Evolutionary conservation across 441 rosid genomes (phyloP), one percentile per base, ranked within the genome.

Genomic region (Macaranga tanarius): DNA sequence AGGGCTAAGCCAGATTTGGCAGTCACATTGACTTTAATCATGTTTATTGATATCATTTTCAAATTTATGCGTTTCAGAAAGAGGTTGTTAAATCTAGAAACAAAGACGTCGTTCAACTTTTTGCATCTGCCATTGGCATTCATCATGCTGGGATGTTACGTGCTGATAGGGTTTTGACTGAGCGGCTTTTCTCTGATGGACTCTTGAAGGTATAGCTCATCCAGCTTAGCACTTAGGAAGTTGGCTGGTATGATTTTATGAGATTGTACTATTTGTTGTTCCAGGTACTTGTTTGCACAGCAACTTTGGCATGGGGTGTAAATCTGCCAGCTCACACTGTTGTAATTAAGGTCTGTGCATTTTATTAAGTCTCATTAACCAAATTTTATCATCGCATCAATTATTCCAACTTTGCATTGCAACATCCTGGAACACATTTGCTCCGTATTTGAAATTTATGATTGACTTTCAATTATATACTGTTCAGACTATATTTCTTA

Each of bases 91-190:
- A 95, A 87, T 95, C 99, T 62, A 92, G 99, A 86, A 95, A 95
- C 87, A 92, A 86, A 83, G 98, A 95, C 86, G 87, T 95, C 67
- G 91, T 88, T 75, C 82, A 88, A 75, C 91, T 95, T 61, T 95
- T 95, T 80, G 96, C 86, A 69, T 75, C 52, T 71, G 97, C 90
- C n/a, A 47, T 88, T 71, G 99, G 99, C 57, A 83, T 95, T 80
- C 99, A 95, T 87, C 97, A 95, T 81, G 99, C 99, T 74, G 99
- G 99, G 76, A 95, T 95, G 98, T 81, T 95, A 80, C 90, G 99
- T 73, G 79, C 93, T 79, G 99, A 95, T 79, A 88, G 99, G 79
- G 91, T 93, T 79, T 90, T 95, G 77, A 95, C 99, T 20, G 99
- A 95, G 85, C 87, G 86, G 78, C 92, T 92, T 73, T 93, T 95